These are phyloP conservation scores for Castanopsis chinensis DNA, from an alignment of 306 rosid genomes.

Conservation along the genomic window DNA sequence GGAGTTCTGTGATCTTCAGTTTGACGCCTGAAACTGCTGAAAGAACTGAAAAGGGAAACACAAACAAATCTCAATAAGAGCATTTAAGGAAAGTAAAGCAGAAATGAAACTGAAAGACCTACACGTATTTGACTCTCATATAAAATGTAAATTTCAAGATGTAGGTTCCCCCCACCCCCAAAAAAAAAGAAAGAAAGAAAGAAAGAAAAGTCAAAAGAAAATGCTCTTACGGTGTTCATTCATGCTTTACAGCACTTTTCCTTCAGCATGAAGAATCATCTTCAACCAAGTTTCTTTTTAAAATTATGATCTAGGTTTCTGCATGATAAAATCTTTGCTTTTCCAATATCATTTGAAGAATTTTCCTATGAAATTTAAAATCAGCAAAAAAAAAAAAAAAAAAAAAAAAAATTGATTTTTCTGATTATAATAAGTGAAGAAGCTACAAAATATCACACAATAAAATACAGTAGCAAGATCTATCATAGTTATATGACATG, in stretches of 20 bases:
- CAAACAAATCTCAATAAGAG: constrained; percentile 7
- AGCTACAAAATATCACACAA: background rate
- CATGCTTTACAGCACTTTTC: background rate
- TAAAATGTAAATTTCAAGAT: background rate
- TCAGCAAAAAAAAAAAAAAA: background rate
- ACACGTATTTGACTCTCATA: background rate
- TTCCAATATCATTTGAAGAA: background rate
- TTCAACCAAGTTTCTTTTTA: background rate
- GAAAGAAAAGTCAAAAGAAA: background rate
- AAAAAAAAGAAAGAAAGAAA: background rate
- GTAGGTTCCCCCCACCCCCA: background rate
- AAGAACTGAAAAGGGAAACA: constrained; percentile 70
- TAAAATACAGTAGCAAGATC: background rate
- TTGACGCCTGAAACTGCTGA: constrained; percentile 82
- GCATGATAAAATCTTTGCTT: background rate
- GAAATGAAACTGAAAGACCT: background rate
- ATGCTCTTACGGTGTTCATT: background rate
- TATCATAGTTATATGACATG: background rate
- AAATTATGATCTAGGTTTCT: background rate
- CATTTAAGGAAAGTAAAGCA: background rate
- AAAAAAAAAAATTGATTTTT: background rate
- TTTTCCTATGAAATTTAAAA: background rate
- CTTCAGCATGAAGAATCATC: background rate
- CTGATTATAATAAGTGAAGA: background rate
- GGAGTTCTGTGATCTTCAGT: constrained; percentile 66